Evolutionary conservation across 2,329 filamentous ascomycete genomes (phyloP), one percentile per base, ranked within the genome.

Genomic region (Cladobotryum mycophilum): DNA sequence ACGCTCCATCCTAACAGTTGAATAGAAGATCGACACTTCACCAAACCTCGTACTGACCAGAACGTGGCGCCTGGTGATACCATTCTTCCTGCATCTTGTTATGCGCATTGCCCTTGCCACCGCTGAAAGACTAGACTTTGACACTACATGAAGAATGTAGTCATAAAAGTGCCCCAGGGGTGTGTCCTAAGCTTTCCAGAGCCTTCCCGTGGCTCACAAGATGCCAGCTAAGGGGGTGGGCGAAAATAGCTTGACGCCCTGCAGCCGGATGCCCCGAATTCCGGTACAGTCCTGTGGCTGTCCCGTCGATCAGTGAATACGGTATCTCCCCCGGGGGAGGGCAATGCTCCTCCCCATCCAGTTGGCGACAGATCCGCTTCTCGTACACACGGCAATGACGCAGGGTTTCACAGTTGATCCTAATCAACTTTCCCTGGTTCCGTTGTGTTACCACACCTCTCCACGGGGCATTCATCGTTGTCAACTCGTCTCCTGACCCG

Each of bases 21-120:
- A 38, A 45, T 53, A 34, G 41, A 38, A 38, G 51, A 53, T 53
- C 38, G 37, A 42, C 36, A 38, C 38, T 48, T 49, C 50, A 46
- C 8, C 41, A 17, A 30, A 22, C 33, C 36, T 18, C 20, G 30
- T 37, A 34, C 37, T 37, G 41, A 5, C 37, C 17, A 22, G 20
- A 34, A 44, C 14, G 42, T 34, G 42, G 25, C 20, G n/a, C 13
- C 17, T 44, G 2, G 42, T 44, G 42, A 44, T 44, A 34, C 25
- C 15, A 44, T 17, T 33, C n/a, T 33, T 33, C 2, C 42, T 34
- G 15, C 42, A 20, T n/a, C 17, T n/a, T 13, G 42, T 13, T 33
- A 44, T 44, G 20, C 13, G 25, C 20, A 44, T 22, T 4, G 18
- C 12, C 36, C 12, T 12, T 38, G 14, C n/a, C 36, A 42, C 12